Conservation (phyloP, 352 stramenopile species). For the Phytophthora tubulina region DNA sequence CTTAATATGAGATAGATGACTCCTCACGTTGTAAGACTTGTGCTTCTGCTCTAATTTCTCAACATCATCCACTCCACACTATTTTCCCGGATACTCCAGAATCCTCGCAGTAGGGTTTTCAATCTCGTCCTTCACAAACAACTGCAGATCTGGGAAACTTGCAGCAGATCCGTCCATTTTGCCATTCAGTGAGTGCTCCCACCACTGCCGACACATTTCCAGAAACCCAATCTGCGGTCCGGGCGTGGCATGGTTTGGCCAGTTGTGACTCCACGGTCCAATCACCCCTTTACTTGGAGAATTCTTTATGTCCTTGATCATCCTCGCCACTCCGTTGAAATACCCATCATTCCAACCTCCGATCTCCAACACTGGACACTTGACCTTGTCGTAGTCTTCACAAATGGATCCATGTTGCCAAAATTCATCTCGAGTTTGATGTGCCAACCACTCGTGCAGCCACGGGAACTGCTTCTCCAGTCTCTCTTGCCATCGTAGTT, state of each 20-base stretch:
- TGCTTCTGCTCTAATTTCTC: slow-evolving; percentile 43
- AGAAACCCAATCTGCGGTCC: slow-evolving; percentile 59
- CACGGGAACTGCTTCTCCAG: slow-evolving; percentile 57
- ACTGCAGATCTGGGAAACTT: slow-evolving; percentile 50
- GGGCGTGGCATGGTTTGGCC: slow-evolving; percentile 55
- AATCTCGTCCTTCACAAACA: slow-evolving; percentile 59
- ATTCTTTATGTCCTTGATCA: slow-evolving; percentile 49
- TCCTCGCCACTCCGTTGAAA: slow-evolving; percentile 58
- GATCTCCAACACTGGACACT: slow-evolving; percentile 54
- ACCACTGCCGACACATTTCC: slow-evolving; percentile 62
- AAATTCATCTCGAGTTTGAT: slow-evolving; percentile 57
- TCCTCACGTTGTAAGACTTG: too few relatives aligned
- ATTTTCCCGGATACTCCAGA: slow-evolving; percentile 53
- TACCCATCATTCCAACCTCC: slow-evolving; percentile 64
- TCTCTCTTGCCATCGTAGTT: slow-evolving; percentile 38
- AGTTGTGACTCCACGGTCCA: slow-evolving; percentile 65
- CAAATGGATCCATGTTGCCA: slow-evolving; percentile 61
- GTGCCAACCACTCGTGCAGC: slow-evolving; percentile 58
- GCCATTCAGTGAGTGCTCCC: slow-evolving; percentile 51
- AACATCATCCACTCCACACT: slow-evolving; percentile 46
- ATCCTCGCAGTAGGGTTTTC: slow-evolving; percentile 47
- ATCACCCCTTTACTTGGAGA: slow-evolving; percentile 53
- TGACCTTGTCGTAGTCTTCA: slow-evolving; percentile 45
- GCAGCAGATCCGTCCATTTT: slow-evolving; percentile 28
- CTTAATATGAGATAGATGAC: too few relatives aligned